Evolutionary conservation across 2,329 filamentous ascomycete genomes (phyloP).

Genomic region (Drechslera avenae): DNA sequence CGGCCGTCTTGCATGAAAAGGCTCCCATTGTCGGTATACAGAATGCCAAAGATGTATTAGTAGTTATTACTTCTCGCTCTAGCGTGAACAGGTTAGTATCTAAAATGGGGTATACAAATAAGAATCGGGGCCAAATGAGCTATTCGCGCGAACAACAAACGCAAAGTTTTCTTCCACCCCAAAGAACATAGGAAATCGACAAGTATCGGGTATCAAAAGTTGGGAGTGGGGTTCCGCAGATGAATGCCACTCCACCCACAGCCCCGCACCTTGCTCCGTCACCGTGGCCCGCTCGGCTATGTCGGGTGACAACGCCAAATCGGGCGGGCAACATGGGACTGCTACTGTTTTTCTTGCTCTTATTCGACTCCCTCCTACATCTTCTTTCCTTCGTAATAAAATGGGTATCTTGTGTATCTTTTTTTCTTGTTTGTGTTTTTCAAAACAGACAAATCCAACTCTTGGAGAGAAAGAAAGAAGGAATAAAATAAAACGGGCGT

Average conservation of each 20-base stretch:
- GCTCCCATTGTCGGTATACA: no score
- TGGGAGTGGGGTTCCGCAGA: background rate
- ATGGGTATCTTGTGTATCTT: slow-evolving; percentile 9
- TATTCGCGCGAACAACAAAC: background rate
- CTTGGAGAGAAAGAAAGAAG: no score
- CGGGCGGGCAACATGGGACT: background rate
- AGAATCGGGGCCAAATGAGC: slow-evolving; percentile 3
- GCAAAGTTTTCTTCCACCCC: background rate
- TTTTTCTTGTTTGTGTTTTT: slow-evolving; percentile 3
- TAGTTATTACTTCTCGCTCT: background rate
- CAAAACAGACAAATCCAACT: slow-evolving; percentile 8
- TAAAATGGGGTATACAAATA: slow-evolving; percentile 9
- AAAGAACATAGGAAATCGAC: slow-evolving; percentile 10
- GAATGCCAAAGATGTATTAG: slow-evolving; percentile 6
- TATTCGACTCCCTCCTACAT: background rate
- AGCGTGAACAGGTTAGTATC: background rate
- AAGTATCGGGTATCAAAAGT: slow-evolving; percentile 13
- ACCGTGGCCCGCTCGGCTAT: slow-evolving; percentile 2
- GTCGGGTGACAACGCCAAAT: slow-evolving; percentile 6
- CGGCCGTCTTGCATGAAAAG: background rate
- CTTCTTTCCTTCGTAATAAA: slow-evolving; percentile 2
- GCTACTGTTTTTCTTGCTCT: background rate
- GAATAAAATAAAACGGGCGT: no score
- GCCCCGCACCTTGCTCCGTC: slow-evolving; percentile 15
- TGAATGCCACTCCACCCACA: background rate